Base-by-base conservation (phyloP, 139 green algal species). In the Pseudopediastrum boryanum region DNA sequence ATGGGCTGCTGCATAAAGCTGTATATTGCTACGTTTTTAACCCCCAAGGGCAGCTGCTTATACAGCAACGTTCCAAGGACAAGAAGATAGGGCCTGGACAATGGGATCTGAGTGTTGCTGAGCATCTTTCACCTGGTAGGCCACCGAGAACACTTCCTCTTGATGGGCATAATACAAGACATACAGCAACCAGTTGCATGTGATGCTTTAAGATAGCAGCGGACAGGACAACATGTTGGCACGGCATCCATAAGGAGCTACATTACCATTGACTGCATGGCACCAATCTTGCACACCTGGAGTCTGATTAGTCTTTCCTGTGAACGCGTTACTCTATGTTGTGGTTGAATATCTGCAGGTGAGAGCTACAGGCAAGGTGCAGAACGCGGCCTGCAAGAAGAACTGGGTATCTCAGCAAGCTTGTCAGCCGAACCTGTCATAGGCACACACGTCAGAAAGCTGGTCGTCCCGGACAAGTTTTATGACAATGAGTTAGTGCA, bases 31-130 rank as follows among this genome's bases (percentile, higher is more conserved):
- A 84, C 70, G 83, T 95, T 13, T 92, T 91, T 41, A 77, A 93
- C 74, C 25, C 43, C 2, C 16, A 62, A 9, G 84, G 87, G 12
- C 39, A 71, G 56, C 50, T 95, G 25, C 75, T 95, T 3, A 58
- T 95, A 1, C 91, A 95, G 79, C 74, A 79, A 3, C 78, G 91
- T 4, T 87, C 80, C 21, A 43, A 54, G 0, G 54, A 64, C 31
- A 95, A 95, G 63, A 89, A 90, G 42, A 92, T 95, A 8, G 86
- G 85, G 1, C 87, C 90, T 0, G 48, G 72, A 4, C 83, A 93
- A 80, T 94, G 89, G 90, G 91, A 95, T 74, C 62, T 95, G 8
- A 89, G 80, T 41, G 77, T 88, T 4, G 91, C 90, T 10, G 90
- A 95, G 80, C 90, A 95, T 76, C 69, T 95, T 16, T 69, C 84